phyloP scores from a whole-genome alignment of 306 rosid species.

The Ammopiptanthus mongolicus region DNA sequence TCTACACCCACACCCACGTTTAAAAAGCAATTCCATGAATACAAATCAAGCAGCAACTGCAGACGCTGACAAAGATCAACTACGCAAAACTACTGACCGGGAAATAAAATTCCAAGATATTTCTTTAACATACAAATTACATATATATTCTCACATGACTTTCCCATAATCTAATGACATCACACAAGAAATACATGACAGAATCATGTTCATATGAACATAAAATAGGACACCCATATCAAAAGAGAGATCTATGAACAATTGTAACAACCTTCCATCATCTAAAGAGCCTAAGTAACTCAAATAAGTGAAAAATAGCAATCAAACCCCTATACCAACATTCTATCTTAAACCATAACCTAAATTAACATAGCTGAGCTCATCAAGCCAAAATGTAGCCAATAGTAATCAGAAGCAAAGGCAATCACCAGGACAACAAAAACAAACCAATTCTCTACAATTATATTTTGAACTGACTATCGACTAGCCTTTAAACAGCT shows the following conservation, averaged over 20 bases:
- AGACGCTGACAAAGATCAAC: background rate
- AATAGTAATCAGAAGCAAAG: background rate
- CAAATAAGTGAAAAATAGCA: background rate
- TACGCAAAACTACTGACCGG: background rate
- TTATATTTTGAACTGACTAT: background rate
- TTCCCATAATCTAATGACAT: background rate
- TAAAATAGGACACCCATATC: background rate
- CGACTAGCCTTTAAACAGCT: background rate
- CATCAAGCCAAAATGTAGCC: background rate
- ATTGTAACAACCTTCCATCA: background rate
- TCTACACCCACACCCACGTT: background rate
- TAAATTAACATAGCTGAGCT: background rate
- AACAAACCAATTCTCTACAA: background rate
- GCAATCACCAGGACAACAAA: background rate
- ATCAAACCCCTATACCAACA: background rate
- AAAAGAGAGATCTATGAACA: background rate
- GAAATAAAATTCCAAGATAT: background rate
- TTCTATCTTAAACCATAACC: background rate
- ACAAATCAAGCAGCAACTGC: background rate
- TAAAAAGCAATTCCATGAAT: background rate
- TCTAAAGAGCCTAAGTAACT: background rate
- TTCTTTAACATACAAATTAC: background rate
- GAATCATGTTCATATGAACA: background rate
- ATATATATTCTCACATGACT: background rate
- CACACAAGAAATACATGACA: background rate